Evolutionary conservation across 1,139 yeast species (phyloP).

Genomic region (Kazachstania sp.): DNA sequence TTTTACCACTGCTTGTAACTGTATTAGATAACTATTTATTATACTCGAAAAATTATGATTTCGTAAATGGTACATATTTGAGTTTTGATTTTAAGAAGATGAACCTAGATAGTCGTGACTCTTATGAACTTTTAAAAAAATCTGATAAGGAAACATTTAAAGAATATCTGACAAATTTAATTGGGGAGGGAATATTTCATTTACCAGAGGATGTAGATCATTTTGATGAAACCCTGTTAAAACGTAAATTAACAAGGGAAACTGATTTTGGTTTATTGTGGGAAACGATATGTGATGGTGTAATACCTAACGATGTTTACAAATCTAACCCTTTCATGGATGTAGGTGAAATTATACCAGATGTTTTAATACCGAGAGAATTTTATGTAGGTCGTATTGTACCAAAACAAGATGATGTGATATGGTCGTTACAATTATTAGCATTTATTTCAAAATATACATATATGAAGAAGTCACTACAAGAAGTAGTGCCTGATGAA

Average conservation of each 20-base stretch:
- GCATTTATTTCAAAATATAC: conserved; percentile 94
- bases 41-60: conserved; percentile 32
- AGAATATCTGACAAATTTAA: conserved; percentile 13
- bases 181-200: conserved; percentile 15
- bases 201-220: conserved; percentile 11
- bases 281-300: conserved; percentile 6
- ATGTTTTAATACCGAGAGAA: conserved; percentile 44
- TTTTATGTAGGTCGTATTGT: conserved; percentile 70
- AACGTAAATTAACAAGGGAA: conserved; percentile 13
- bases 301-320: not conserved
- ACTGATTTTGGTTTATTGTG: conserved; percentile 22
- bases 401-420: conserved; percentile 87
- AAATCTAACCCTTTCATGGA: conserved; percentile 10
- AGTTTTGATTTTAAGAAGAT: conserved; percentile 18
- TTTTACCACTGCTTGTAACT: conserved; percentile 84
- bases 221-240: conserved; percentile 11
- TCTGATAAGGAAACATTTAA: conserved; percentile 16
- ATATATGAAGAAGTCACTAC: conserved; percentile 61
- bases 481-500: conserved; percentile 57
- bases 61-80: conserved; percentile 22
- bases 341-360: conserved; percentile 12
- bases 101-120: conserved; percentile 9
- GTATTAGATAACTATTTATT: conserved; percentile 73
- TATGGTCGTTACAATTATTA: conserved; percentile 83
- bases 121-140: conserved; percentile 13